A percentile compares a stretch with the other conserved stretches of the same genome.
These are phyloP conservation scores for Flueggea neowawraea DNA, from an alignment of 441 rosid species.

Conservation along the genomic window DNA sequence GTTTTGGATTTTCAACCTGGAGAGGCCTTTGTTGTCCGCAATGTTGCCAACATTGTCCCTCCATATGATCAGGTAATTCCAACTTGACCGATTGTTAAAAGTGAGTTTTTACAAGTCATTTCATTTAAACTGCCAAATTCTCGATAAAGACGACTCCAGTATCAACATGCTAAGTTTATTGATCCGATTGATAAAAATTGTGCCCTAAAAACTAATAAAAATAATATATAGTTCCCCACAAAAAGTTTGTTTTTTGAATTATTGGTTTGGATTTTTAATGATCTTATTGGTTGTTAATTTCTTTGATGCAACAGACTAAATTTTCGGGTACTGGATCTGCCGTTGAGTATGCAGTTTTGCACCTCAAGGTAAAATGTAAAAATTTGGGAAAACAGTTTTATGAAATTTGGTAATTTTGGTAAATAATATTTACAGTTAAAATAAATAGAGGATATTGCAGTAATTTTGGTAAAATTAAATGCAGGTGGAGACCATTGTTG, in stretches of 20 bases:
- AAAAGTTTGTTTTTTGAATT: neutral
- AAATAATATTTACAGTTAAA: no score
- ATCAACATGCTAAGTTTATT: no score
- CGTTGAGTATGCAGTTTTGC: conserved; percentile 92
- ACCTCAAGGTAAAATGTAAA: conserved; percentile 65
- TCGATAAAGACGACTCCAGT: no score
- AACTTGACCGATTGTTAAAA: neutral
- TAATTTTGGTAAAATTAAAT: neutral
- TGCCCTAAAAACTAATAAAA: no score
- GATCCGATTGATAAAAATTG: no score
- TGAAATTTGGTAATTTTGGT: no score
- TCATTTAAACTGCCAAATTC: neutral
- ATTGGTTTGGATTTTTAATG: neutral
- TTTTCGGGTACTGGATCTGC: conserved; percentile 85
- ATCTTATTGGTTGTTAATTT: neutral
- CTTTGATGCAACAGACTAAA: conserved; percentile 32
- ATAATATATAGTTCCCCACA: no score
- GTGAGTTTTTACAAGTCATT: no score
- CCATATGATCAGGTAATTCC: conserved; percentile 67
- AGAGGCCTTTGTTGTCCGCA: conserved; percentile 94
- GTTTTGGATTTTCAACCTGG: conserved; percentile 89
- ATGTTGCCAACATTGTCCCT: conserved; percentile 94
- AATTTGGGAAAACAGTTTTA: no score
- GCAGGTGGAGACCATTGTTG: conserved; percentile 83
- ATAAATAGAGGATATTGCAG: neutral